A percentile compares a stretch with the other conserved stretches of the same genome.
phyloP scores from a whole-genome alignment of 208 protist genomes.

The Wallacemonas collosoma region DNA sequence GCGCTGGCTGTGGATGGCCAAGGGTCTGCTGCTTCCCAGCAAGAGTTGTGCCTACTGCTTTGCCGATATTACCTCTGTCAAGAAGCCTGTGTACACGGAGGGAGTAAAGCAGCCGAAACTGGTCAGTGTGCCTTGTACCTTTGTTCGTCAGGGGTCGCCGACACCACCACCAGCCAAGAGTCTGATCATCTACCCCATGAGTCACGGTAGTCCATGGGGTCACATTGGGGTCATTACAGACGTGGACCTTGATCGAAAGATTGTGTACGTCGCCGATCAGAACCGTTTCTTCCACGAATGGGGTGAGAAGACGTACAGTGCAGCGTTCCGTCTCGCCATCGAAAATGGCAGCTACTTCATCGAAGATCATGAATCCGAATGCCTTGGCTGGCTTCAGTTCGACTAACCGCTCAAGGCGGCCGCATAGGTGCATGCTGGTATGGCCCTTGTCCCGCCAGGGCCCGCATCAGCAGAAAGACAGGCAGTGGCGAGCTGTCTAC shows the following conservation, averaged over 20 bases:
- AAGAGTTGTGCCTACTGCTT: constrained; percentile 55
- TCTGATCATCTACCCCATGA: constrained; percentile 82
- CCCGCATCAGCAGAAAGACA: too few species aligned
- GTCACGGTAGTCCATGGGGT: constrained; percentile 55
- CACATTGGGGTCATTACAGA: constrained; percentile 85
- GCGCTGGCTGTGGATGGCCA: constrained; percentile 68
- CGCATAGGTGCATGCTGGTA: too few species aligned
- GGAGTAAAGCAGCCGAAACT: constrained; percentile 26
- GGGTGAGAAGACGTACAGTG: constrained; percentile 49
- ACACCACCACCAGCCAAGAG: constrained; percentile 49
- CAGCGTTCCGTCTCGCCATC: constrained; percentile 49
- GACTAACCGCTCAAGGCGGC: constrained; percentile 3
- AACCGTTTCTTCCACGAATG: constrained; percentile 83
- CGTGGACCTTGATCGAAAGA: constrained; percentile 31
- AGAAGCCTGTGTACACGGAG: constrained; percentile 1
- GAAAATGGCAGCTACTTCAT: constrained; percentile 59
- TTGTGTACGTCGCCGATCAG: constrained; percentile 75
- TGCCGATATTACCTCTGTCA: constrained; percentile 9
- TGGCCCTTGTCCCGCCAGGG: too few species aligned
- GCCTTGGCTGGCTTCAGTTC: constrained; percentile 61
- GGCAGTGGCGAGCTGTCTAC: too few species aligned
- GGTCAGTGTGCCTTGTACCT: constrained; percentile 46
- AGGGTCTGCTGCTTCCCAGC: constrained; percentile 62
- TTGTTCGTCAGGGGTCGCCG: constrained; percentile 51
- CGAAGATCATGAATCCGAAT: constrained; percentile 60